Evolutionary conservation across 1,139 yeast genomes (phyloP).

Genomic region (Chernovozyma aurita): DNA sequence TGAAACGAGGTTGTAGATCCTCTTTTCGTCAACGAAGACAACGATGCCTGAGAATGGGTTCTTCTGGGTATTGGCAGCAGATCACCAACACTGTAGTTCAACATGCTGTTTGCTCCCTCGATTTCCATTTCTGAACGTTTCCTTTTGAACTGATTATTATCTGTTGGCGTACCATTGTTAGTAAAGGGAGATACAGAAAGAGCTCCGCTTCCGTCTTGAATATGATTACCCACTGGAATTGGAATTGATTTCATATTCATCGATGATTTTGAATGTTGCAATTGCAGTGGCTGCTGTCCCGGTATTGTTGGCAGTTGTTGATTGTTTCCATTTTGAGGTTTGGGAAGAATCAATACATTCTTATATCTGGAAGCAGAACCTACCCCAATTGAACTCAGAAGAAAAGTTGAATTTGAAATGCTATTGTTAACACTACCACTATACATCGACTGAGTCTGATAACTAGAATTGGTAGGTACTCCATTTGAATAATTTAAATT

Average conservation of each 20-base stretch:
- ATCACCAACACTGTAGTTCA: constrained; percentile 6
- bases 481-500: constrained; percentile 8
- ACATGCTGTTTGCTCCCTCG: neutral
- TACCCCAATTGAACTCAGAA: constrained; percentile 1
- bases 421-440: neutral
- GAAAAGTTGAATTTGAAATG: neutral
- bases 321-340: constrained; percentile 20
- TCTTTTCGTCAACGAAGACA: constrained; percentile 14
- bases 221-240: constrained; percentile 17
- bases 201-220: constrained; percentile 13
- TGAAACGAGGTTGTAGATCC: constrained; percentile 19
- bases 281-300: constrained; percentile 7
- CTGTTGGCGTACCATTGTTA: constrained; percentile 2
- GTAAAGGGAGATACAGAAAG: constrained; percentile 22
- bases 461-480: constrained; percentile 7
- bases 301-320: neutral
- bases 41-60: constrained; percentile 10
- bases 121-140: constrained; percentile 13
- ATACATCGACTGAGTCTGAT: neutral
- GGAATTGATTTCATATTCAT: constrained; percentile 22
- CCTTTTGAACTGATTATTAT: constrained; percentile 25
- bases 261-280: constrained; percentile 9
- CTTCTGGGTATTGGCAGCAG: constrained; percentile 13
- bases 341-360: constrained; percentile 42
- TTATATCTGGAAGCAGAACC: constrained; percentile 20